Evolutionary conservation across 805 yeast genomes (phyloP), one percentile per base, ranked within the genome.

Genomic region (Ogataea henricii): DNA sequence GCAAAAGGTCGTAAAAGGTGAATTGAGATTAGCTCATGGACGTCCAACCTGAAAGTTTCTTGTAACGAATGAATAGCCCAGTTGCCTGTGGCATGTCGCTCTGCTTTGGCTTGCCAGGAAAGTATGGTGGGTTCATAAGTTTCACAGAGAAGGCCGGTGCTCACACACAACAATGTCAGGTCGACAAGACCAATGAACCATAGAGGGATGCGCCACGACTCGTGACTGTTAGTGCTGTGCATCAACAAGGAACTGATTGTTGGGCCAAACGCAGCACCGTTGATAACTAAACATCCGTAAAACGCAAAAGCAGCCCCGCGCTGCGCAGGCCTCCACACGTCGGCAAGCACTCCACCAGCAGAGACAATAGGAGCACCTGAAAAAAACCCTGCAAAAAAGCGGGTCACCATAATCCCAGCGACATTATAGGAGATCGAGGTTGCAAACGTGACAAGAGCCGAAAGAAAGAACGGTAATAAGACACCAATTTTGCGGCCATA

Each of bases 231-330:
- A 39, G 68, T 69, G 14, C 75, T 73, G 36, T 73, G 71, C 44
- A 81, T 56, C 40, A 76, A 62, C 4, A 78, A 8, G 46, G 72
- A 76, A 27, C 83, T 68, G 4, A 83, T 70, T 2, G 82, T 64
- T 0, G 91, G 91, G 0, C 89, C 89, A 21, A 84, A 60, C 0
- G 84, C 74, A 1, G 95, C 91, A 1, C 94, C 95, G 37, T 79
- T 62, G 43, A 83, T 75, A 45, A 67, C 81, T 64, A 77, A 74
- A 55, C 62, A 70, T 51, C 78, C 70, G 52, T 75, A 83, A 53
- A 64, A 68, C n/a, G 64, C 79, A 47, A 73, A 71, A 35, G 83
- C 82, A 46, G 66, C 63, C 25, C 85, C 88, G 59, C 88, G 70
- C 10, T 64, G 60, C 25, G 69, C 64, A 2, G 82, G 78, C 10